Conservation (phyloP, 1,284 basidiomycete genomes). For the Cryptococcus maquisensis region DNA sequence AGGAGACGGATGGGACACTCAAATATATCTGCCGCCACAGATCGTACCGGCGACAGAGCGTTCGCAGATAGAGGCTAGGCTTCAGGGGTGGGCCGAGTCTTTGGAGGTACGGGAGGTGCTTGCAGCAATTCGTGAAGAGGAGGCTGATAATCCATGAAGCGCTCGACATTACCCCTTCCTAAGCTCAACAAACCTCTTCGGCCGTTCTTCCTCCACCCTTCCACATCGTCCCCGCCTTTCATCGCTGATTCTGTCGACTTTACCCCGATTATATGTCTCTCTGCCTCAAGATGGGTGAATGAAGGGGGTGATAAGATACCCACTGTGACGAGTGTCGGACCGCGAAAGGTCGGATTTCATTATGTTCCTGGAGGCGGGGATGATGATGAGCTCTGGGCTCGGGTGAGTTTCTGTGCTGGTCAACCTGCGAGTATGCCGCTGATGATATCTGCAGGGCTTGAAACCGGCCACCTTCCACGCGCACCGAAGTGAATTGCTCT, state of each 20-base stretch:
- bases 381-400: constrained; percentile 50
- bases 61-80: constrained; percentile 55
- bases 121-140: background rate
- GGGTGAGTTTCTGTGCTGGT: constrained; percentile 23
- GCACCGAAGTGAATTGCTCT: constrained; percentile 28
- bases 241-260: constrained; percentile 27
- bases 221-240: constrained; percentile 27
- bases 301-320: constrained; percentile 28
- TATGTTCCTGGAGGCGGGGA: constrained; percentile 50
- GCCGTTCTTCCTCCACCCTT: constrained; percentile 48
- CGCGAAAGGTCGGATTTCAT: constrained; percentile 42
- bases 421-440: constrained; percentile 1
- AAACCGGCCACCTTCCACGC: constrained; percentile 38
- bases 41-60: constrained; percentile 45
- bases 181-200: constrained; percentile 40
- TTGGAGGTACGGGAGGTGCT: constrained; percentile 50
- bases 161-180: constrained; percentile 42
- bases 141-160: constrained; percentile 16
- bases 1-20: constrained; percentile 31
- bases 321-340: constrained; percentile 25
- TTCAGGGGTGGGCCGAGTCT: constrained; percentile 75
- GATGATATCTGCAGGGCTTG: constrained; percentile 29
- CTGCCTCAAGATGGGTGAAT: constrained; percentile 40
- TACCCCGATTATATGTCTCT: constrained; percentile 47
- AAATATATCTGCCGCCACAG: constrained; percentile 40